phyloP scores from a whole-genome alignment of 257 asterid genomes.

The Salvia miltiorrhiza region DNA sequence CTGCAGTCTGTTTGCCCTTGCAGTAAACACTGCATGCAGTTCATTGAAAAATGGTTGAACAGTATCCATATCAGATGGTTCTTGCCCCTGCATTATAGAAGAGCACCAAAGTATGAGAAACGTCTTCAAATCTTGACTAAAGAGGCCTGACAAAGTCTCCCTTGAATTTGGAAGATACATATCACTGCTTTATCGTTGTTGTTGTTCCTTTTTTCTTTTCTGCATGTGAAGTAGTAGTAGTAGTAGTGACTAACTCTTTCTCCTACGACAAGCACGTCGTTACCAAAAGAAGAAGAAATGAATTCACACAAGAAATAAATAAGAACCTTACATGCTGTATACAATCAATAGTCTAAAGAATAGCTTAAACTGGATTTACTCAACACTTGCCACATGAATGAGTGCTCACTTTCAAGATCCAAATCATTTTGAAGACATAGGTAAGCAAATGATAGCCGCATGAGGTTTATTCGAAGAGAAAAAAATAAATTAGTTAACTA shows the following conservation, averaged over 20 bases:
- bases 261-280: neutral
- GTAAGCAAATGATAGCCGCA: no score
- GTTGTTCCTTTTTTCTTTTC: no score
- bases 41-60: slow-evolving; percentile 47
- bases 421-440: neutral
- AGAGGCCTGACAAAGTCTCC: no score
- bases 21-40: slow-evolving; percentile 46
- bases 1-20: slow-evolving; percentile 32
- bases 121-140: neutral
- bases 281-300: neutral
- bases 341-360: neutral
- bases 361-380: no score
- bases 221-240: no score
- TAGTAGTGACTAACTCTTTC: no score
- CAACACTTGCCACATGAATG: neutral
- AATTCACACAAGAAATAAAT: neutral
- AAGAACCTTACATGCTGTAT: neutral
- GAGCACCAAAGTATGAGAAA: neutral
- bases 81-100: slow-evolving; percentile 40
- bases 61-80: slow-evolving; percentile 35
- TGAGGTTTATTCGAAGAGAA: no score
- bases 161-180: no score
- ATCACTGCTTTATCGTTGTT: no score
- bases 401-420: neutral
- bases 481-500: neutral